phyloP scores from a whole-genome alignment of 352 stramenopile species.

The Phytophthora tubulina region DNA sequence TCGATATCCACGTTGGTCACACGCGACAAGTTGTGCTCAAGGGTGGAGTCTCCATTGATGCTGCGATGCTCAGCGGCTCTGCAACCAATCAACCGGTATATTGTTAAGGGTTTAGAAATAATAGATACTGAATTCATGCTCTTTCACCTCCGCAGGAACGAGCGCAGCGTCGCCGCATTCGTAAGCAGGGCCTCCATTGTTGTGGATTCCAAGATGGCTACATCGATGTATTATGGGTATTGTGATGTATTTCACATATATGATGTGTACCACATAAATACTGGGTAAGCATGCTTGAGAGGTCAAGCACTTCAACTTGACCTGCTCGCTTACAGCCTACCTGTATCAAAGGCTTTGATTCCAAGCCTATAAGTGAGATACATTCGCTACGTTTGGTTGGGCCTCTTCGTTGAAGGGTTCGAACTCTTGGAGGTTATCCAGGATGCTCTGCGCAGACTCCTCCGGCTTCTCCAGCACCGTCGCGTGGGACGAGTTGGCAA shows the following conservation, averaged over 20 bases:
- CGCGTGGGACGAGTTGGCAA: constrained; percentile 41
- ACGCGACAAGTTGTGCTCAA: constrained; percentile 22
- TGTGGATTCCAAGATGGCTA: constrained; percentile 1
- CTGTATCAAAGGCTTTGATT: neutral
- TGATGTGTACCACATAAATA: neutral
- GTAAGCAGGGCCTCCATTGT: constrained; percentile 50
- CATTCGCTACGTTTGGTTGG: constrained; percentile 7
- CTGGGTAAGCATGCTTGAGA: no score
- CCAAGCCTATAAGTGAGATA: neutral
- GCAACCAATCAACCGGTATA: neutral
- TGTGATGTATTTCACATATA: neutral
- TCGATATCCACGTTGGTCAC: constrained; percentile 29
- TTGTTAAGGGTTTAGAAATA: neutral
- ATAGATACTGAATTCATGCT: neutral
- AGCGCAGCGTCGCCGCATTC: constrained; percentile 44
- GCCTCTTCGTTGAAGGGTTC: constrained; percentile 16
- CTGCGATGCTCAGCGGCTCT: constrained; percentile 33
- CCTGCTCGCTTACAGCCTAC: neutral
- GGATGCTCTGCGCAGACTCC: constrained; percentile 36
- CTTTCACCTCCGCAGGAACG: constrained; percentile 50
- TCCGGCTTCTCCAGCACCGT: constrained; percentile 53
- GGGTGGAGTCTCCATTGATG: constrained; percentile 2
- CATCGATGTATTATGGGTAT: neutral
- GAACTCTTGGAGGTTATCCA: constrained; percentile 26
- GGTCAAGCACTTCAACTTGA: constrained; percentile 1